phyloP scores from a whole-genome alignment of 148 eudicot species.

The Chenopodium quinoa region DNA sequence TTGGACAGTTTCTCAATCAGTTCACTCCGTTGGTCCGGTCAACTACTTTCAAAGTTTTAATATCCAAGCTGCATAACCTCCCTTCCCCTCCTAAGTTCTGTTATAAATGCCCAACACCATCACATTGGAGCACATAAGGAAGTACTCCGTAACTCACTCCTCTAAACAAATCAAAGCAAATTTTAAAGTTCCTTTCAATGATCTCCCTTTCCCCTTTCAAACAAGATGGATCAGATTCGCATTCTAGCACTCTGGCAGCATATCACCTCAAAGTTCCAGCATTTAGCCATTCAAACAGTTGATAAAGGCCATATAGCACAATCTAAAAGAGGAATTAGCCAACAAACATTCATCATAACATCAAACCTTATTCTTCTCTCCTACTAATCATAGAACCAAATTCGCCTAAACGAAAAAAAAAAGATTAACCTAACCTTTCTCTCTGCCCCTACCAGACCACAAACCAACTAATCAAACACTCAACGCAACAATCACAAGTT shows the following conservation, averaged over 20 bases:
- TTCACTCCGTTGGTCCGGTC: background rate
- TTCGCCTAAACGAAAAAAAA: background rate
- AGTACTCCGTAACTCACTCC: background rate
- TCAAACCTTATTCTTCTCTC: background rate
- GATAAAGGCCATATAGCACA: background rate
- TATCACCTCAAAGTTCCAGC: background rate
- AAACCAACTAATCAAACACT: background rate
- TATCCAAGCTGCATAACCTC: background rate
- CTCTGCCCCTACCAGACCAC: background rate
- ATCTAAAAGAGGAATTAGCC: background rate
- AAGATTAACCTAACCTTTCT: background rate
- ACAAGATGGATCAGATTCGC: background rate
- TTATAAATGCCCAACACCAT: background rate
- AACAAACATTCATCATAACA: slow-evolving; percentile 5
- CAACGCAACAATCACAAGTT: background rate
- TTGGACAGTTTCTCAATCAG: background rate
- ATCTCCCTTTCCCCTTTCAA: background rate
- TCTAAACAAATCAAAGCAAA: background rate
- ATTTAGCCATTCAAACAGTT: background rate
- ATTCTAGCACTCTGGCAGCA: background rate
- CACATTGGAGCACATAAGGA: background rate
- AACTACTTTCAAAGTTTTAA: background rate
- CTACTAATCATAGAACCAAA: background rate
- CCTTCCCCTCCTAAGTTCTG: background rate
- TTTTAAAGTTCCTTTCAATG: background rate